Evolutionary conservation across 2,329 filamentous ascomycete species (phyloP).

Genomic region (Fusarium robinianum): DNA sequence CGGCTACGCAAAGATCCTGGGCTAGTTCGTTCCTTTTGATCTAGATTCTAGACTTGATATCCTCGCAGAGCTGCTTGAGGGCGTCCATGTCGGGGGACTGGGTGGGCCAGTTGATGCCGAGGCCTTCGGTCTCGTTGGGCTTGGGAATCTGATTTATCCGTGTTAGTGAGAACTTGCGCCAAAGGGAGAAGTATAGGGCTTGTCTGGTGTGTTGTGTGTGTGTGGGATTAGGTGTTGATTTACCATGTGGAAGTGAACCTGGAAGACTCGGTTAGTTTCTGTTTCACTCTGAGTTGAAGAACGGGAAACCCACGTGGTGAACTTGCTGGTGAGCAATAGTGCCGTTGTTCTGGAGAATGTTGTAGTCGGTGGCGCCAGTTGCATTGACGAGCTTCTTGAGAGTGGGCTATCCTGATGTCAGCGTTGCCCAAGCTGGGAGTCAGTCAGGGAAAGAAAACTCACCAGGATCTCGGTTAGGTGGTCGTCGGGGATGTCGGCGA

Average conservation of each 20-base stretch:
- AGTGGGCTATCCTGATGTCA: conserved; percentile 44
- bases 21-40: too few species aligned
- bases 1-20: too few species aligned
- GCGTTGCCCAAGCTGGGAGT: too few species aligned
- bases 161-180: not conserved
- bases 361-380: conserved; percentile 79
- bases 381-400: conserved; percentile 86
- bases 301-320: conserved; percentile 72
- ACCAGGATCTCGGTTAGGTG: conserved; percentile 80
- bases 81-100: conserved; percentile 78
- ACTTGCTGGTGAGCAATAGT: conserved; percentile 89
- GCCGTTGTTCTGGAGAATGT: conserved; percentile 96
- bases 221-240: conserved; percentile 28
- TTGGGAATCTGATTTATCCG: conserved; percentile 83
- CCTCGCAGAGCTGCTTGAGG: conserved; percentile 77
- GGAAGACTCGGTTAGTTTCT: conserved; percentile 9
- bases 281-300: not conserved
- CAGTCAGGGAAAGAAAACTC: conserved; percentile 37
- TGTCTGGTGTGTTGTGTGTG: not conserved
- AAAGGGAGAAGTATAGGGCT: not conserved
- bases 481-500: conserved; percentile 91
- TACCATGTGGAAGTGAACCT: conserved; percentile 96
- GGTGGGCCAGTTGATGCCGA: conserved; percentile 80
- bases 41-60: conserved; percentile 89
- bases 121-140: conserved; percentile 79